Evolutionary conservation across 805 yeast genomes (phyloP).

Genomic region (Metschnikowia borealis): DNA sequence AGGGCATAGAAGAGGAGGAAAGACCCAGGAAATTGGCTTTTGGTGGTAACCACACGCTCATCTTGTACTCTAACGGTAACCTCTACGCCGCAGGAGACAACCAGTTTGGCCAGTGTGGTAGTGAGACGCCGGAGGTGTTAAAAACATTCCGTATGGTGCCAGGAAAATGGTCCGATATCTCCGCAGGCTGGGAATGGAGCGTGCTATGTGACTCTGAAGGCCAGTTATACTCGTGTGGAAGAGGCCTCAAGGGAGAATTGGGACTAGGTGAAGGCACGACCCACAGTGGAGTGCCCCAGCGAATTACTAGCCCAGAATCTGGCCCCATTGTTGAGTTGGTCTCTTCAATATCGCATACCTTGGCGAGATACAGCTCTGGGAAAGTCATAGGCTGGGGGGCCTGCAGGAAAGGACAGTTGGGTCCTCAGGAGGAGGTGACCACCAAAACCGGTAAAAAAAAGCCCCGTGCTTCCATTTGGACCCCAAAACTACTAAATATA

Average conservation of each 20-base stretch:
- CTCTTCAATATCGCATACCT: constrained; percentile 46
- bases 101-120: constrained; percentile 50
- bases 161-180: constrained; percentile 41
- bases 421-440: constrained; percentile 9
- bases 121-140: constrained; percentile 2
- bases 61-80: constrained; percentile 51
- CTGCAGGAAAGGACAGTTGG: constrained; percentile 57
- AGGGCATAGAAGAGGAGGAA: constrained; percentile 20
- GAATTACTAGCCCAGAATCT: not conserved
- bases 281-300: constrained; percentile 2
- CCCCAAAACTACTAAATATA: constrained; percentile 21
- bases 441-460: constrained; percentile 7
- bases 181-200: constrained; percentile 82
- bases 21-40: constrained; percentile 48
- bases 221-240: constrained; percentile 52
- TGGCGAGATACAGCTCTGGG: constrained; percentile 39
- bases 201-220: constrained; percentile 42
- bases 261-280: constrained; percentile 41
- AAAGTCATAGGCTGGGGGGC: constrained; percentile 64
- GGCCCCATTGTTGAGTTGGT: constrained; percentile 12
- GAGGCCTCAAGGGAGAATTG: constrained; percentile 70
- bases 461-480: constrained; percentile 20
- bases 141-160: constrained; percentile 18
- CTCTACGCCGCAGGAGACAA: constrained; percentile 61
- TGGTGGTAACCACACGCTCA: constrained; percentile 85